Conservation (phyloP, 2,329 filamentous ascomycete genomes). For the Hypoxylon sp. region DNA sequence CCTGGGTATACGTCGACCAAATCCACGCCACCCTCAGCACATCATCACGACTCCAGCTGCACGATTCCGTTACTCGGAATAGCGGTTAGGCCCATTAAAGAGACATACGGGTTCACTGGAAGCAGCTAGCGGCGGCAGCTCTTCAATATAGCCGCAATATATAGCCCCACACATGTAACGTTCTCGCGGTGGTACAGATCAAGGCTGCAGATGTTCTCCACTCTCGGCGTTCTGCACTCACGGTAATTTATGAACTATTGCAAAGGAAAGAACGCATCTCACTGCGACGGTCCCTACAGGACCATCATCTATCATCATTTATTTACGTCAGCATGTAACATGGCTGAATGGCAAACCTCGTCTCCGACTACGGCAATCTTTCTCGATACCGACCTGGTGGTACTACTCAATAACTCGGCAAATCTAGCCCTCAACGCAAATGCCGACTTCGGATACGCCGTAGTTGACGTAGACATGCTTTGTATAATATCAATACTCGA, state of each 20-base stretch:
- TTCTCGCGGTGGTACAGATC: slow-evolving; percentile 34
- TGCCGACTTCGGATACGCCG: slow-evolving; percentile 31
- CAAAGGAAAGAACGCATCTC: slow-evolving; percentile 18
- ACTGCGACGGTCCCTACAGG: slow-evolving; percentile 40
- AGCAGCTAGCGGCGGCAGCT: slow-evolving; percentile 11
- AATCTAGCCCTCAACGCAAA: slow-evolving; percentile 15
- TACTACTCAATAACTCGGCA: slow-evolving; percentile 40
- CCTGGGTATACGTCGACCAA: slow-evolving; percentile 1
- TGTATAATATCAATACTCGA: slow-evolving; percentile 11
- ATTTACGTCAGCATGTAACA: slow-evolving; percentile 33
- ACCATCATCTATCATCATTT: slow-evolving; percentile 12
- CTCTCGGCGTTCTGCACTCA: slow-evolving; percentile 7
- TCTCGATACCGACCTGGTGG: slow-evolving; percentile 43
- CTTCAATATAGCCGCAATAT: slow-evolving; percentile 46
- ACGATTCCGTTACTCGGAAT: slow-evolving; percentile 16
- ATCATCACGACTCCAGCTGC: slow-evolving; percentile 6
- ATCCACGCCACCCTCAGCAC: slow-evolving; percentile 15
- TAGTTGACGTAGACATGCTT: background rate
- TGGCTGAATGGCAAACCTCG: slow-evolving; percentile 17
- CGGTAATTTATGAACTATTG: slow-evolving; percentile 9
- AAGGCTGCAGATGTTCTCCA: slow-evolving; percentile 36
- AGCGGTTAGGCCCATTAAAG: slow-evolving; percentile 13
- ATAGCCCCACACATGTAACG: slow-evolving; percentile 43
- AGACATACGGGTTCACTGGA: slow-evolving; percentile 15
- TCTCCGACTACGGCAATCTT: slow-evolving; percentile 25